A percentile compares a stretch with the other conserved stretches of the same genome.
phyloP scores from a whole-genome alignment of 2,329 filamentous ascomycete genomes.

The Arachnomyces sp. region DNA sequence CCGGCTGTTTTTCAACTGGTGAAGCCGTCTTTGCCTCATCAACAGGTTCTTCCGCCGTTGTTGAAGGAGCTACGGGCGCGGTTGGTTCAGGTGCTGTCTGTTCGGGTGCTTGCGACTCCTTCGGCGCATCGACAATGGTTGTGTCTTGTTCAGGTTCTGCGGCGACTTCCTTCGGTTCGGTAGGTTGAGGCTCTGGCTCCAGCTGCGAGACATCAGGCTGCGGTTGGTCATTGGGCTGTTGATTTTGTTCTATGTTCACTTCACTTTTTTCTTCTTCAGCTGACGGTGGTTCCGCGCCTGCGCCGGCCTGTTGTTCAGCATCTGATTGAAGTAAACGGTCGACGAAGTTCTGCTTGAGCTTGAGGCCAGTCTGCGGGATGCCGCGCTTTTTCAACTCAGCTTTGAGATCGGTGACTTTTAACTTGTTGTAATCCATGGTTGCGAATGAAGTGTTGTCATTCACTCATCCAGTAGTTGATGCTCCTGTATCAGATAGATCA shows the following conservation, averaged over 20 bases:
- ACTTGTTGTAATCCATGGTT: conserved; percentile 44
- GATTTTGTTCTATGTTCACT: conserved; percentile 10
- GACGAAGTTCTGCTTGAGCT: conserved; percentile 58
- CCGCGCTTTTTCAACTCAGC: conserved; percentile 65
- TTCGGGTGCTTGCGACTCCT: background rate
- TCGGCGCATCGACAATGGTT: background rate
- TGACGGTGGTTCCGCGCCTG: background rate
- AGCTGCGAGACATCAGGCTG: conserved; percentile 1
- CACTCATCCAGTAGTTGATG: background rate
- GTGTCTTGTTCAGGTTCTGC: background rate
- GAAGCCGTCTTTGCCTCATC: background rate
- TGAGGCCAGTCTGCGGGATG: conserved; percentile 62
- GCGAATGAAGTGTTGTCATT: background rate
- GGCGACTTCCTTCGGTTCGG: conserved; percentile 1
- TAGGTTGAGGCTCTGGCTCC: conserved; percentile 1
- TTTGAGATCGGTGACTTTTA: conserved; percentile 69
- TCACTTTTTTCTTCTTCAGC: conserved; percentile 6
- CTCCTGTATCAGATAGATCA: too few species aligned
- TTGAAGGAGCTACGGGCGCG: background rate
- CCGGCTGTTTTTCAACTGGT: conserved; percentile 8
- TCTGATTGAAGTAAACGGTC: conserved; percentile 51
- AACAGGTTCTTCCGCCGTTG: background rate
- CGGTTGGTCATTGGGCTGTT: conserved; percentile 3
- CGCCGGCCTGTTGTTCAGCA: conserved; percentile 9
- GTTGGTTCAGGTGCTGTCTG: conserved; percentile 1